These are phyloP conservation scores for Hypoxylon lienhwacheense DNA, from an alignment of 495 filamentous ascomycete species.

Conservation along the genomic window DNA sequence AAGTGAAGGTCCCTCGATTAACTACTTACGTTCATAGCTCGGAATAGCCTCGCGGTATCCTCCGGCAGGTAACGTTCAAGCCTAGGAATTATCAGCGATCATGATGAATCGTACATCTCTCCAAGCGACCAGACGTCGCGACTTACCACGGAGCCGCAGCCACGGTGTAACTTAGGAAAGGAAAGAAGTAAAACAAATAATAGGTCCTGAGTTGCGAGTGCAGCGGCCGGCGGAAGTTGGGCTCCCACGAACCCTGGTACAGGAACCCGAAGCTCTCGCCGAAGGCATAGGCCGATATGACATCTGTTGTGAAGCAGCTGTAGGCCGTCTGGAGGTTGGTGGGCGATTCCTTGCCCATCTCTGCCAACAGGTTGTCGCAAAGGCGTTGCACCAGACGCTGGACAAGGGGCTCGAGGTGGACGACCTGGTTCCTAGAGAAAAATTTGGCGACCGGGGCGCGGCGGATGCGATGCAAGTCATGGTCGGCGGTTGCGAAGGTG, in stretches of 20 bases:
- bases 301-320: conserved; percentile 33
- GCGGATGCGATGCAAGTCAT: conserved; percentile 44
- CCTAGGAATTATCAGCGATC: conserved; percentile 6
- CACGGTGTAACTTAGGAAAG: conserved; percentile 8
- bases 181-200: conserved; percentile 21
- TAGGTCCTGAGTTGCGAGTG: conserved; percentile 5
- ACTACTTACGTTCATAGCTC: conserved; percentile 18
- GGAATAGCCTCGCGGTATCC: not conserved
- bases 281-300: conserved; percentile 32
- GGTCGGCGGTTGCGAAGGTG: conserved; percentile 45
- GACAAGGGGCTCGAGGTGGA: conserved; percentile 37
- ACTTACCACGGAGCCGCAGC: conserved; percentile 3
- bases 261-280: conserved; percentile 30
- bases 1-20: too few species aligned
- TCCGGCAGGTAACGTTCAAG: conserved; percentile 9
- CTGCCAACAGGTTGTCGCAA: conserved; percentile 28
- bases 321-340: conserved; percentile 14
- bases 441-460: conserved; percentile 45
- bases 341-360: not conserved
- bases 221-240: conserved; percentile 24
- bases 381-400: conserved; percentile 23
- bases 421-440: conserved; percentile 43
- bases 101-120: not conserved
- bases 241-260: conserved; percentile 15
- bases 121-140: not conserved